phyloP scores from a whole-genome alignment of 2,329 filamentous ascomycete genomes.

The Microcyclospora tardicrescens region DNA sequence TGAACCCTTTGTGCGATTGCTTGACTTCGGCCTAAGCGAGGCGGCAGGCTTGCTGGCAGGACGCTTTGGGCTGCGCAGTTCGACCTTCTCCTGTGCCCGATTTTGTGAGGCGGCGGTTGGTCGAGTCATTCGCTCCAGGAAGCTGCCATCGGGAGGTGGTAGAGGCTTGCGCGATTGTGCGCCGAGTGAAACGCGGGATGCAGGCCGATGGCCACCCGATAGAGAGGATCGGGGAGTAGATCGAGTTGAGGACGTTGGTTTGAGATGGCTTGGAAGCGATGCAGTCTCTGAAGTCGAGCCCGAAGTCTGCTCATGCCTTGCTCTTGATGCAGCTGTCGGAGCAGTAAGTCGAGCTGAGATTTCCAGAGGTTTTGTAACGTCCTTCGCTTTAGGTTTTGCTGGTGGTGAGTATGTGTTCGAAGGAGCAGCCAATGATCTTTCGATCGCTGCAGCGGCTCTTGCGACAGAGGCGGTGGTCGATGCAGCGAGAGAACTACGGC shows the following conservation, averaged over 20 bases:
- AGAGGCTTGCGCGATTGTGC: conserved; percentile 13
- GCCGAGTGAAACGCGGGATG: conserved; percentile 13
- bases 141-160: conserved; percentile 50
- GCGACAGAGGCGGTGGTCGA: conserved; percentile 23
- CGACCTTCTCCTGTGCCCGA: conserved; percentile 52
- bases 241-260: conserved; percentile 18
- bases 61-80: conserved; percentile 26
- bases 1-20: no score
- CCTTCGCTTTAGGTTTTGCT: conserved; percentile 40
- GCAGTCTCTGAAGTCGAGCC: conserved; percentile 10
- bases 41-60: conserved; percentile 4
- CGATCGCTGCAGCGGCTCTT: conserved; percentile 11
- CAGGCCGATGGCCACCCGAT: conserved; percentile 27
- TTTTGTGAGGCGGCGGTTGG: conserved; percentile 57
- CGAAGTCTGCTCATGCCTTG: conserved; percentile 37
- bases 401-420: conserved; percentile 7
- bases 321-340: conserved; percentile 56
- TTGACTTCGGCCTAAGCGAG: conserved; percentile 4
- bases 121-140: conserved; percentile 71
- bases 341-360: conserved; percentile 55
- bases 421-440: conserved; percentile 6
- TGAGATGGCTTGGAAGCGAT: conserved; percentile 15
- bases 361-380: conserved; percentile 54
- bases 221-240: conserved; percentile 26
- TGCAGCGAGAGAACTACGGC: conserved; percentile 22